A percentile compares a stretch with the other conserved stretches of the same genome.
Evolutionary conservation across 805 yeast genomes (phyloP).

Genomic region (Candida easanensis): DNA sequence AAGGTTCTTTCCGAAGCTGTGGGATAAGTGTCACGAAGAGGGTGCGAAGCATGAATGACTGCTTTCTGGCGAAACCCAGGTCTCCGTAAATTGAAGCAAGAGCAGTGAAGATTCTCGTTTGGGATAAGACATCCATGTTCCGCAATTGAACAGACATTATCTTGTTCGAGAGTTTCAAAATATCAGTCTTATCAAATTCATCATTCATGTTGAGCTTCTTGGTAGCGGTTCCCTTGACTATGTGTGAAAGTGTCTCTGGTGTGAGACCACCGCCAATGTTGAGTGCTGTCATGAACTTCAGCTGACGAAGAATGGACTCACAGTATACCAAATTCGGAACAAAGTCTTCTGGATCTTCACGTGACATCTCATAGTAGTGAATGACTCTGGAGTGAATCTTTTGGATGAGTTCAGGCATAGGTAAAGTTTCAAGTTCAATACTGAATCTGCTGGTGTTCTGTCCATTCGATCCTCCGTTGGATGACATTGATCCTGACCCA

Average conservation of each 20-base stretch:
- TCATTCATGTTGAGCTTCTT: constrained; percentile 3
- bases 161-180: constrained; percentile 47
- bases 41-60: constrained; percentile 66
- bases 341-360: constrained; percentile 61
- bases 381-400: constrained; percentile 38
- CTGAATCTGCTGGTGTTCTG: background rate
- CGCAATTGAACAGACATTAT: constrained; percentile 43
- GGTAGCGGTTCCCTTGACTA: constrained; percentile 40
- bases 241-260: constrained; percentile 37
- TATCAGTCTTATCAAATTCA: constrained; percentile 37
- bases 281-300: constrained; percentile 56
- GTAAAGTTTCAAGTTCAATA: constrained; percentile 20
- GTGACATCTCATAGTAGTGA: constrained; percentile 48
- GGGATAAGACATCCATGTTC: constrained; percentile 47
- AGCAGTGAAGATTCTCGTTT: constrained; percentile 60
- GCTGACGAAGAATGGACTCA: constrained; percentile 63
- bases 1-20: constrained; percentile 24
- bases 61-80: constrained; percentile 62
- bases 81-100: constrained; percentile 63
- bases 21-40: constrained; percentile 53
- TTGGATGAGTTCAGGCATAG: constrained; percentile 36
- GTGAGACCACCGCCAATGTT: constrained; percentile 49
- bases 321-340: constrained; percentile 81
- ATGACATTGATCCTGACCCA: background rate
- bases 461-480: background rate